Evolutionary conservation across 2,329 filamentous ascomycete genomes (phyloP).

Genomic region (Dothideomycetidae sp.): DNA sequence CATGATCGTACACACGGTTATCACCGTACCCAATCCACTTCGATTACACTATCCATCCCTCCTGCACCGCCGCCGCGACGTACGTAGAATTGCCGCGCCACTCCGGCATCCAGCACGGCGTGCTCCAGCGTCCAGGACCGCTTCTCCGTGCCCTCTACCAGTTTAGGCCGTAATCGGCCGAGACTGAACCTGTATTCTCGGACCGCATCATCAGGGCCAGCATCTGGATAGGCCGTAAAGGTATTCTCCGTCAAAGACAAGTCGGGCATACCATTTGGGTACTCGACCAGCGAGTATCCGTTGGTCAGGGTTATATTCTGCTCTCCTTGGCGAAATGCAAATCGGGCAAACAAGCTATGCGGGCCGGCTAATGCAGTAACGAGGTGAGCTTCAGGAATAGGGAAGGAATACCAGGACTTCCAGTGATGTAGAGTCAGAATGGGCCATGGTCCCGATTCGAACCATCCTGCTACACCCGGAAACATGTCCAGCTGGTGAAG

Average conservation of each 20-base stretch:
- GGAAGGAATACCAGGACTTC: constrained; percentile 19
- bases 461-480: constrained; percentile 18
- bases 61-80: constrained; percentile 10
- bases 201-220: constrained; percentile 11
- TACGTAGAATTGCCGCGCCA: constrained; percentile 19
- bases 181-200: constrained; percentile 11
- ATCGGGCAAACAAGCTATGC: constrained; percentile 18
- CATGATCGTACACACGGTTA: too few relatives aligned
- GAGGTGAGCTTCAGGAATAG: constrained; percentile 11
- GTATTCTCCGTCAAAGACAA: constrained; percentile 18
- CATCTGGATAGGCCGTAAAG: constrained; percentile 14
- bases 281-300: constrained; percentile 17
- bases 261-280: constrained; percentile 17
- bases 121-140: constrained; percentile 16
- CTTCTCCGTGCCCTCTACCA: constrained; percentile 15
- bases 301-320: constrained; percentile 16
- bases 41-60: constrained; percentile 15
- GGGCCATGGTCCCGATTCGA: constrained; percentile 16
- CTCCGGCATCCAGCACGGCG: constrained; percentile 13
- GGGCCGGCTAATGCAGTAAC: constrained; percentile 17
- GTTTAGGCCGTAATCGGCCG: constrained; percentile 15
- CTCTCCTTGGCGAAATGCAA: constrained; percentile 14
- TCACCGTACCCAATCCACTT: constrained; percentile 16
- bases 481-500: constrained; percentile 19
- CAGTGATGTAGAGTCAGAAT: constrained; percentile 19